A percentile compares a stretch with the other conserved stretches of the same genome.
These are phyloP conservation scores for Nakazawaea wickerhamii DNA, from an alignment of 805 yeast species.

Conservation along the genomic window DNA sequence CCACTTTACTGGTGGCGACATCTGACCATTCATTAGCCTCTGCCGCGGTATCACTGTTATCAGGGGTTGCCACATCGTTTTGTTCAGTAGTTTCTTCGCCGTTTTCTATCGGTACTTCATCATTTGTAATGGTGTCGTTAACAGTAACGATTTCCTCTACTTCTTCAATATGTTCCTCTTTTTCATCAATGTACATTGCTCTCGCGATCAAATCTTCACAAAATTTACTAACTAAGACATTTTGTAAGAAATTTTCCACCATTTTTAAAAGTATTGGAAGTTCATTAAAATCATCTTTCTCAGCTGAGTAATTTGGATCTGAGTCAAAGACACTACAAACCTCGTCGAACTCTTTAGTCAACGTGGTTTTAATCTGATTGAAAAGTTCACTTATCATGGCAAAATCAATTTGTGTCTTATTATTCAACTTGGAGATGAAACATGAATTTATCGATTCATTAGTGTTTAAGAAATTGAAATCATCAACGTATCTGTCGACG, in stretches of 20 bases:
- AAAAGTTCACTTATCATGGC: conserved; percentile 22
- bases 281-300: conserved; percentile 21
- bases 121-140: background rate
- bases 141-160: background rate
- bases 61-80: background rate
- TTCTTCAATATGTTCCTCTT: conserved; percentile 20
- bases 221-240: conserved; percentile 30
- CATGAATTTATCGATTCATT: conserved; percentile 18
- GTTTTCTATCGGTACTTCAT: conserved; percentile 16
- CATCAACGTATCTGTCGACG: conserved; percentile 24
- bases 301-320: background rate
- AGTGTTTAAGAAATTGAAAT: conserved; percentile 21
- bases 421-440: background rate
- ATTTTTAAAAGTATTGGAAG: conserved; percentile 29
- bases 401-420: conserved; percentile 17
- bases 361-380: conserved; percentile 14
- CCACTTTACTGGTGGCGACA: background rate
- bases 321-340: conserved; percentile 21
- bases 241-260: conserved; percentile 29
- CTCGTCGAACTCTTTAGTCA: conserved; percentile 25
- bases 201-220: conserved; percentile 24
- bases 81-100: background rate
- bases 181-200: conserved; percentile 31
- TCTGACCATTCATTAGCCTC: conserved; percentile 8
- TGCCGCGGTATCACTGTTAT: background rate